A percentile compares a stretch with the other conserved stretches of the same genome.
Conservation (phyloP, 768 basidiomycete genomes). For the Nidularia pulvinata region DNA sequence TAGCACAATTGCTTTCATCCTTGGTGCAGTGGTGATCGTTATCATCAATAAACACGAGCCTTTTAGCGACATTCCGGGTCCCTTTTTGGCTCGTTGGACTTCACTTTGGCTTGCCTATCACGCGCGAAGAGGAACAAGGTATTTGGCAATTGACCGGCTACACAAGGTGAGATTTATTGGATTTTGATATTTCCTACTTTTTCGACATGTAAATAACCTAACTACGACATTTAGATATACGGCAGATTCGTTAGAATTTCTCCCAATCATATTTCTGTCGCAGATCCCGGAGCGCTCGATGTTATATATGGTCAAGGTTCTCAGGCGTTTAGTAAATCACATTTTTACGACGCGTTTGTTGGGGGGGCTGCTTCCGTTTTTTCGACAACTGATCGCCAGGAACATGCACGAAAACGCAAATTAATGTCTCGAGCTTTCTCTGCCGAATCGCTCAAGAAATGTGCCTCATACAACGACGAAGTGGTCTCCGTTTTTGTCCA, state of each 20-base stretch:
- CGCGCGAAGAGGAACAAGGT: constrained; percentile 20
- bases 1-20: no score
- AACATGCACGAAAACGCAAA: constrained; percentile 25
- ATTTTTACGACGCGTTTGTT: constrained; percentile 28
- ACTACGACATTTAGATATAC: background rate
- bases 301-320: constrained; percentile 28
- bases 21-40: no score
- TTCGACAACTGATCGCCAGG: constrained; percentile 22
- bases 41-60: background rate
- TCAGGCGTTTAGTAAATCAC: constrained; percentile 22
- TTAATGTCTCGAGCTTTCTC: constrained; percentile 28
- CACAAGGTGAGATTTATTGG: constrained; percentile 17
- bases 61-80: constrained; percentile 17
- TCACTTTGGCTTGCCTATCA: constrained; percentile 28
- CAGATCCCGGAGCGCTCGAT: constrained; percentile 18
- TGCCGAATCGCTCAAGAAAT: constrained; percentile 12
- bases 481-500: constrained; percentile 10
- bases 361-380: constrained; percentile 23
- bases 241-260: constrained; percentile 22
- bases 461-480: constrained; percentile 13
- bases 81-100: constrained; percentile 23
- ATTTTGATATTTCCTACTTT: constrained; percentile 8
- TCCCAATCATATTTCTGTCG: constrained; percentile 28
- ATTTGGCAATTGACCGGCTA: constrained; percentile 20
- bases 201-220: background rate